A percentile compares a stretch with the other conserved stretches of the same genome.
phyloP scores from a whole-genome alignment of 1,284 basidiomycete genomes.

The Pseudozyma thailandica region DNA sequence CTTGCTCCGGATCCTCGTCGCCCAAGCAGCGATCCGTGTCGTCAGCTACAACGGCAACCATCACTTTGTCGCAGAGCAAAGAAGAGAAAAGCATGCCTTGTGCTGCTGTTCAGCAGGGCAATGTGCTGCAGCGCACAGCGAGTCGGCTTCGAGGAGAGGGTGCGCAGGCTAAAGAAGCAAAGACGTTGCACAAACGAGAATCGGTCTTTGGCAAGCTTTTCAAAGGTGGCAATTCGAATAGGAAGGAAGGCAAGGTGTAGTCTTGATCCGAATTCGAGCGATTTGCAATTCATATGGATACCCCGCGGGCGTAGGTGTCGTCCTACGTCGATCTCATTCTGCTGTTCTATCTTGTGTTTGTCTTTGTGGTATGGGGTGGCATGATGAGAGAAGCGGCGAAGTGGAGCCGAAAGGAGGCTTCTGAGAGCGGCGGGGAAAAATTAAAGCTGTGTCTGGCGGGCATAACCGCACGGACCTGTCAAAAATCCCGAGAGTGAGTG shows the following conservation, averaged over 20 bases:
- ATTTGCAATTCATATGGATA: too few relatives aligned
- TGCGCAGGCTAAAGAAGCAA: background rate
- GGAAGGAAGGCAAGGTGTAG: conserved; percentile 38
- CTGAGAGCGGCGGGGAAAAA: too few relatives aligned
- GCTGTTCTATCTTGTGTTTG: too few relatives aligned
- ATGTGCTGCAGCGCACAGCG: conserved; percentile 33
- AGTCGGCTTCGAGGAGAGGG: conserved; percentile 17
- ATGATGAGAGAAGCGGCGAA: too few relatives aligned
- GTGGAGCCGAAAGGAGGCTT: too few relatives aligned
- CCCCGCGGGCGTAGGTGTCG: too few relatives aligned
- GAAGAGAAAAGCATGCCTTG: conserved; percentile 1
- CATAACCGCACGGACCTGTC: too few relatives aligned
- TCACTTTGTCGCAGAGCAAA: conserved; percentile 12
- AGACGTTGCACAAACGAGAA: conserved; percentile 21
- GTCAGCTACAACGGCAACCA: conserved; percentile 24
- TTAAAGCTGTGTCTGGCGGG: too few relatives aligned
- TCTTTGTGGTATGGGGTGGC: too few relatives aligned
- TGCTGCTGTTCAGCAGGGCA: conserved; percentile 7
- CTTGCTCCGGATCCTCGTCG: background rate
- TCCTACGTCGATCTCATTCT: too few relatives aligned
- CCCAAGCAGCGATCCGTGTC: conserved; percentile 21
- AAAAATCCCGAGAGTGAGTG: too few relatives aligned
- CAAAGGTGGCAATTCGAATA: conserved; percentile 19
- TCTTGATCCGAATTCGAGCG: too few relatives aligned
- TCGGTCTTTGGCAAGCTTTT: conserved; percentile 48